Evolutionary conservation across 2,329 filamentous ascomycete species (phyloP).

Genomic region (Exophiala sp.): DNA sequence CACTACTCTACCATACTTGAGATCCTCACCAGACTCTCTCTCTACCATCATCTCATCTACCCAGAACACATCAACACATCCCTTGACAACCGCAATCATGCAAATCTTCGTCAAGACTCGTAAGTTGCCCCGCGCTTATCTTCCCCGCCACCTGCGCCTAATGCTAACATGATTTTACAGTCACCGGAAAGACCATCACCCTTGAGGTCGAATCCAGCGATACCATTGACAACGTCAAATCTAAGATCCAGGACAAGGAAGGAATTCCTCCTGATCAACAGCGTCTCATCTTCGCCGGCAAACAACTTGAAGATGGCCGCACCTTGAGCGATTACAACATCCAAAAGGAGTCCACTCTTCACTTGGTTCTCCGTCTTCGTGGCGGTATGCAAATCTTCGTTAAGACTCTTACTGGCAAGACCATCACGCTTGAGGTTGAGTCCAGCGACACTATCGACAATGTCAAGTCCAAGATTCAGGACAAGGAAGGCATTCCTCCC

Average conservation of each 20-base stretch:
- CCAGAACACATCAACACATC: not conserved
- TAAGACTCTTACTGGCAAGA: constrained; percentile 61
- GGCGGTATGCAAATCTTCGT: constrained; percentile 51
- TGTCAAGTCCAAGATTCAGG: constrained; percentile 95
- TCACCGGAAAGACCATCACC: constrained; percentile 59
- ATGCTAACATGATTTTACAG: constrained; percentile 42
- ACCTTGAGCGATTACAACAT: constrained; percentile 56
- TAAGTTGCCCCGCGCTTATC: constrained; percentile 52
- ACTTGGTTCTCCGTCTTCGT: constrained; percentile 70
- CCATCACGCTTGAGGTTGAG: constrained; percentile 65
- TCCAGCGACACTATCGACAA: constrained; percentile 89
- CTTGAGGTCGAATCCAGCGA: constrained; percentile 50
- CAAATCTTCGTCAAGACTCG: constrained; percentile 98
- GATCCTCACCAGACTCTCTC: not conserved
- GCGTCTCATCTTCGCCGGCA: constrained; percentile 57
- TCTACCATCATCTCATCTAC: constrained; percentile 1
- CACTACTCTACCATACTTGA: constrained; percentile 29
- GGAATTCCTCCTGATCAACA: constrained; percentile 58
- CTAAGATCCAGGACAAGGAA: constrained; percentile 60
- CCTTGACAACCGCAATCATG: constrained; percentile 57
- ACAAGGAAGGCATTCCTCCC: constrained; percentile 94
- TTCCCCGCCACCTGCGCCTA: constrained; percentile 20
- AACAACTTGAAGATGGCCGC: constrained; percentile 57
- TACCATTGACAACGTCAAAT: constrained; percentile 55
- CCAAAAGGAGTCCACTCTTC: constrained; percentile 64